A percentile compares a stretch with the other conserved stretches of the same genome.
Conservation (phyloP, 139 green algal species). For the Tetratostichococcus sp. region DNA sequence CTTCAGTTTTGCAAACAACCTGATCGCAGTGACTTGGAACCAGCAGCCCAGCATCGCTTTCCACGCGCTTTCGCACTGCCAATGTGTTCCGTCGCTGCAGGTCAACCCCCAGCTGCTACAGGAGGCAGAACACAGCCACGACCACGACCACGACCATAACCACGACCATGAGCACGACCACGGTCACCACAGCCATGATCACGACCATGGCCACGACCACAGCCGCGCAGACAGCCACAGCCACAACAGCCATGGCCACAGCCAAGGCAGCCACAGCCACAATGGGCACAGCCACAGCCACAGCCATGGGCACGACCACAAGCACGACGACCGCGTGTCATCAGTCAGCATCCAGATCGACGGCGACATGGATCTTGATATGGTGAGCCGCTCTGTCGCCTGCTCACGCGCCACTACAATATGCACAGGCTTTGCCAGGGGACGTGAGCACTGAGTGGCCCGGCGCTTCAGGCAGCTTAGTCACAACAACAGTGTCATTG, state of each 20-base stretch:
- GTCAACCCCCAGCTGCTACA: conserved; percentile 10
- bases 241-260: conserved; percentile 32
- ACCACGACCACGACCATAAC: conserved; percentile 19
- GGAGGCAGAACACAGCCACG: conserved; percentile 28
- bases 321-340: conserved; percentile 65
- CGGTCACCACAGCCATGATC: conserved; percentile 22
- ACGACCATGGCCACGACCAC: conserved; percentile 13
- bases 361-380: conserved; percentile 85
- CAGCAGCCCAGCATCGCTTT: too few species aligned
- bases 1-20: too few species aligned
- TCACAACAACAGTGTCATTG: too few species aligned
- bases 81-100: not conserved
- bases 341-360: conserved; percentile 76
- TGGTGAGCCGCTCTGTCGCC: conserved; percentile 5
- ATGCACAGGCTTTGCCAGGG: too few species aligned
- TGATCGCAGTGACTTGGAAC: too few species aligned
- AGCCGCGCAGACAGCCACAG: conserved; percentile 20
- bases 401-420: too few species aligned
- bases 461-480: too few species aligned
- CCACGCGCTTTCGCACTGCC: too few species aligned
- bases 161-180: conserved; percentile 12
- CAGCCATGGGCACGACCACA: conserved; percentile 25
- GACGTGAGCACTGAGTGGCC: too few species aligned
- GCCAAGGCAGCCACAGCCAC: conserved; percentile 21
- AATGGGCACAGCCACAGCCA: conserved; percentile 11